A percentile compares a stretch with the other conserved stretches of the same genome.
These are phyloP conservation scores for Pseudoturritis turrita DNA, from an alignment of 345 rosid genomes.

Conservation along the genomic window DNA sequence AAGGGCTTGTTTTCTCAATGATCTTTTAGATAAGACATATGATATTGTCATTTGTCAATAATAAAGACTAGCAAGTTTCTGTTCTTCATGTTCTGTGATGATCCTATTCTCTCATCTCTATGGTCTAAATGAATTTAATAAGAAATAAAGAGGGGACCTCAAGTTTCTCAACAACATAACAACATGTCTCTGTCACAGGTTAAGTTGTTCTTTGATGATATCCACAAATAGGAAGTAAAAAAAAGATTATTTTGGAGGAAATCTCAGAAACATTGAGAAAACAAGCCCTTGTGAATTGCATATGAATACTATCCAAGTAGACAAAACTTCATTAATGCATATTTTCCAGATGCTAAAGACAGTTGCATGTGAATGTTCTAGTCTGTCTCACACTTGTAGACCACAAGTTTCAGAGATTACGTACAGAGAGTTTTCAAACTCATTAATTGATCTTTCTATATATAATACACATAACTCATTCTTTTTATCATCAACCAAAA, in stretches of 20 bases:
- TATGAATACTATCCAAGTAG: not conserved
- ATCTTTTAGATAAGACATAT: not conserved
- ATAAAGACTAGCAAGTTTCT: conserved; percentile 7
- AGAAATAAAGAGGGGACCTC: too few species aligned
- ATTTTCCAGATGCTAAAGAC: conserved; percentile 6
- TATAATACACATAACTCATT: not conserved
- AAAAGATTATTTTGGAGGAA: too few species aligned
- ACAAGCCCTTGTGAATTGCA: too few species aligned
- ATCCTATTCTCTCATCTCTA: not conserved
- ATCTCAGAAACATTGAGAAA: too few species aligned
- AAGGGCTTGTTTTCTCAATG: too few species aligned
- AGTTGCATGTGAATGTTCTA: conserved; percentile 19
- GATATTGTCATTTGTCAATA: not conserved
- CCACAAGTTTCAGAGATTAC: not conserved
- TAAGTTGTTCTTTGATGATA: too few species aligned
- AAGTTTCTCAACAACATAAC: too few species aligned
- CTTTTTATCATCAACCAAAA: conserved; percentile 14
- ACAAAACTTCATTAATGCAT: not conserved
- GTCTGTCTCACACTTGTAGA: conserved; percentile 6
- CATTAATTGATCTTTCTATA: conserved; percentile 15
- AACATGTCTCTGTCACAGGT: too few species aligned
- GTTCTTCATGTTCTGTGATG: conserved; percentile 9
- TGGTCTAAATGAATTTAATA: conserved; percentile 7
- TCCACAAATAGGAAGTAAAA: too few species aligned
- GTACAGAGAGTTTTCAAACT: not conserved